Evolutionary conservation across 169 alveolate genomes (phyloP), one percentile per base, ranked within the genome.

Genomic region (Miamiensis avidus): DNA sequence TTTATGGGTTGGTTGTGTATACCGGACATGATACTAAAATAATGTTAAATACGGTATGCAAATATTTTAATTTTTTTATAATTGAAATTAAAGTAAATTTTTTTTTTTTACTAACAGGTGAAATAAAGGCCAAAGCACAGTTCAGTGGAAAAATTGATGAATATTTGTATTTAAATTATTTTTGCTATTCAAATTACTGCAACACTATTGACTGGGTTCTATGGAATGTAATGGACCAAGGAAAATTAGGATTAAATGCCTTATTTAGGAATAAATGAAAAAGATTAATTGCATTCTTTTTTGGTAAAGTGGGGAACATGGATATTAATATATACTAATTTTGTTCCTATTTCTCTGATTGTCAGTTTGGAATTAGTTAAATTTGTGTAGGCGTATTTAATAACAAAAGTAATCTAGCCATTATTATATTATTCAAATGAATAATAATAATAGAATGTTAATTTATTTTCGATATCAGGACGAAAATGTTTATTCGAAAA

Each of bases 1-100:
- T 94, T 1, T 83, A 84, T 86, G 98, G 98, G 0, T 69, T 94
- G 34, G 95, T 93, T 1, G 88, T 94, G 29, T 96, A 94, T 87
- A 84, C 98, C 0, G 98, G 98, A 28, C 93, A 87, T 74, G 94
- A 96, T 31, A 93, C 97, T 1, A 96, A 94, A 89, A 90, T 96
- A 6, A 93, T 96, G 97, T 88, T 84, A 85, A 96, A 96, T 88
- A 86, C 94, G 25, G 84, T 65, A 65, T 49, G 20, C 20, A 49
- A 49, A 49, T 11, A 11, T 49, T 49, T 49, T 49, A 11, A 11
- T 49, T 4, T 49, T 11, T 49, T 49, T 11, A 11, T 11, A 49
- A 11, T 11, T 49, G 4, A 49, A 49, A 49, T 49, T 49, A 11
- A 49, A 11, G 20, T 11, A 11, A 49, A 11, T 49, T 49, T 11